Evolutionary conservation across 805 yeast species (phyloP).

Genomic region (Candida golubevii): DNA sequence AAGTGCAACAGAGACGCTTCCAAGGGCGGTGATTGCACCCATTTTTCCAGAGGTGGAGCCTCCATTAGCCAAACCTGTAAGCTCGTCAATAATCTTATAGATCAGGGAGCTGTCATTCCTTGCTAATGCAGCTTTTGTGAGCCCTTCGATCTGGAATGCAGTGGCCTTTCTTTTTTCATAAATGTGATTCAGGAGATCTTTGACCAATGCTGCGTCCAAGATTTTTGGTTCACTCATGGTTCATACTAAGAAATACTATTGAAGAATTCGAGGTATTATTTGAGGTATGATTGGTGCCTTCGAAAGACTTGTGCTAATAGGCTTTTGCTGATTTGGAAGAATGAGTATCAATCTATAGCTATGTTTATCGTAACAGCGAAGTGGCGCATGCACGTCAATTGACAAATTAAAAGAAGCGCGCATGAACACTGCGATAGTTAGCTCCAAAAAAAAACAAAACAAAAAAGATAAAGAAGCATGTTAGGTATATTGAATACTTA

Average conservation of each 20-base stretch:
- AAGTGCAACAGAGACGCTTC: constrained; percentile 91
- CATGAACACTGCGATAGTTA: too few relatives aligned
- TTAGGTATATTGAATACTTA: too few relatives aligned
- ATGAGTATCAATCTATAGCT: background rate
- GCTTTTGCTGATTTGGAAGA: too few relatives aligned
- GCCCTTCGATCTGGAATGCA: constrained; percentile 65
- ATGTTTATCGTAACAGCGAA: background rate
- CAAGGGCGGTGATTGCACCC: constrained; percentile 94
- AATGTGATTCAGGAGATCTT: constrained; percentile 42
- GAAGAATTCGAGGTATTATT: too few relatives aligned
- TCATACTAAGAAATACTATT: background rate
- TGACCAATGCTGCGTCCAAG: constrained; percentile 34
- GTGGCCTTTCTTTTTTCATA: constrained; percentile 46
- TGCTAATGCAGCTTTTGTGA: constrained; percentile 64
- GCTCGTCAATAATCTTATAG: constrained; percentile 62
- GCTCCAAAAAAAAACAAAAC: too few relatives aligned
- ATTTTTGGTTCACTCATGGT: constrained; percentile 22
- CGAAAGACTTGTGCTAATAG: too few relatives aligned
- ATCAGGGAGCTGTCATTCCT: constrained; percentile 59
- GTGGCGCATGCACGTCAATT: too few relatives aligned
- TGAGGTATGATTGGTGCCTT: too few relatives aligned
- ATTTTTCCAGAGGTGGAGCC: constrained; percentile 71
- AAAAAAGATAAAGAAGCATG: too few relatives aligned
- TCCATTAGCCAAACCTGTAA: constrained; percentile 72
- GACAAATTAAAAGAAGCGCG: too few relatives aligned